Evolutionary conservation across 306 rosid genomes (phyloP), one percentile per base, ranked within the genome.

Genomic region (Chamaecrista fasciculata): DNA sequence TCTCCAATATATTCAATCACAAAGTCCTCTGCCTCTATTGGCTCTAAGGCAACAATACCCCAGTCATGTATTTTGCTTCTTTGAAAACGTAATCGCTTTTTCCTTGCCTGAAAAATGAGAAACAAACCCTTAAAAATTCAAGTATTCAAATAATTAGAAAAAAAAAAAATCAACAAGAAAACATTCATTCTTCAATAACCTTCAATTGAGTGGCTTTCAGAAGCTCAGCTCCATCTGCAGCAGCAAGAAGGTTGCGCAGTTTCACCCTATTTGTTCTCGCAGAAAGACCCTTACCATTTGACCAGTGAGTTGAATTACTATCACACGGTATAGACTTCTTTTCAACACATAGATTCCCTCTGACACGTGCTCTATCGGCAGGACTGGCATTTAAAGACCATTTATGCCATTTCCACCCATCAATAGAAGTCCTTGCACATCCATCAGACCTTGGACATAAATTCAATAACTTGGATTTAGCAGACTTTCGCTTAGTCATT

Each of bases 1-100:
- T 94, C 97, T 66, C 97, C 99, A 59, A 94, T 94, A 66, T 94
- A 94, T 80, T 94, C 97, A 71, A 91, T 87, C 77, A 94, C 99
- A 73, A 94, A 91, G 77, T 94, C 99, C 71, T 94, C 97, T 20
- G 96, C 96, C 72, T 94, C 99, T 62, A 94, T 89, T 67, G 99
- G 80, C 85, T 94, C 97, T 66, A 94, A 72, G 63, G 99, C 97
- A 81, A 91, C 87, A 78, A 94, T 82, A 68, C 99, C 99, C 99
- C 99, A 94, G 76, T 94, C 99, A 72, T 91, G 97, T 71, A 94
- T 94, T 84, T 94, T 91, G 85, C 99, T 94, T 70, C 84, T 85
- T 65, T 94, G 99, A 83, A 94, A 94, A 71, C 87, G 87, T 64
- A 94, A 63, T 15, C 71, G 80, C 62, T 94, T 94, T 81, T 94